Conservation (phyloP, 495 filamentous ascomycete species). For the Penicillium herquei region DNA sequence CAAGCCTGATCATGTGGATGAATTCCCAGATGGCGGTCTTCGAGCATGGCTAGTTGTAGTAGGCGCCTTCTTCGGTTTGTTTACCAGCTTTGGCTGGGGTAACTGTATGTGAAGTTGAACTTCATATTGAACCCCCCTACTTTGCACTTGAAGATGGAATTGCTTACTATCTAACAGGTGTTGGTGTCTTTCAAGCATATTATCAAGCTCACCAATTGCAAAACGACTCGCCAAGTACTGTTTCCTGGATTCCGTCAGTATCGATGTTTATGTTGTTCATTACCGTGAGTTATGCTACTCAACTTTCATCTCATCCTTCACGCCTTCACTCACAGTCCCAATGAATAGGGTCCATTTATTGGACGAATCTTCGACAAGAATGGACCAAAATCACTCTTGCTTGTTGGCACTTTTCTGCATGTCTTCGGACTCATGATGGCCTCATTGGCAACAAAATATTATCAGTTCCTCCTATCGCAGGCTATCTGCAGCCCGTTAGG, state of each 20-base stretch:
- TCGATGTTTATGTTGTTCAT: too few species aligned
- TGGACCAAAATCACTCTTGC: slow-evolving; percentile 12
- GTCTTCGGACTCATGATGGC: slow-evolving; percentile 25
- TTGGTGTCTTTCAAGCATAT: slow-evolving; percentile 58
- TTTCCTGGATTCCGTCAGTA: slow-evolving; percentile 52
- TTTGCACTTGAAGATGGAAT: too few species aligned
- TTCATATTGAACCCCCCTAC: too few species aligned
- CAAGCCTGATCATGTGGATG: background rate
- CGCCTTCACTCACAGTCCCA: too few species aligned
- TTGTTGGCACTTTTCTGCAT: slow-evolving; percentile 10
- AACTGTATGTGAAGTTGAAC: too few species aligned
- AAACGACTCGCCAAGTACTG: slow-evolving; percentile 39
- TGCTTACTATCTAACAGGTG: background rate
- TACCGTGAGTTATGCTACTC: too few species aligned
- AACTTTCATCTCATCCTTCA: too few species aligned
- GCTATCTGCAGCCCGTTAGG: slow-evolving; percentile 4
- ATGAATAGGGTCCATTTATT: too few species aligned
- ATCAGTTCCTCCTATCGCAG: slow-evolving; percentile 62
- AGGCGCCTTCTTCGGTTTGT: slow-evolving; percentile 61
- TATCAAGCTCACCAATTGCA: slow-evolving; percentile 47
- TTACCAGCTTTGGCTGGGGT: slow-evolving; percentile 55
- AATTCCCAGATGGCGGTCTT: slow-evolving; percentile 59
- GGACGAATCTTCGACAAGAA: background rate
- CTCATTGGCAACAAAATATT: slow-evolving; percentile 53
- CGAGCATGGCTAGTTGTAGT: slow-evolving; percentile 64